Evolutionary conservation across 2,329 filamentous ascomycete genomes (phyloP).

Genomic region (Colletotrichum kahawae): DNA sequence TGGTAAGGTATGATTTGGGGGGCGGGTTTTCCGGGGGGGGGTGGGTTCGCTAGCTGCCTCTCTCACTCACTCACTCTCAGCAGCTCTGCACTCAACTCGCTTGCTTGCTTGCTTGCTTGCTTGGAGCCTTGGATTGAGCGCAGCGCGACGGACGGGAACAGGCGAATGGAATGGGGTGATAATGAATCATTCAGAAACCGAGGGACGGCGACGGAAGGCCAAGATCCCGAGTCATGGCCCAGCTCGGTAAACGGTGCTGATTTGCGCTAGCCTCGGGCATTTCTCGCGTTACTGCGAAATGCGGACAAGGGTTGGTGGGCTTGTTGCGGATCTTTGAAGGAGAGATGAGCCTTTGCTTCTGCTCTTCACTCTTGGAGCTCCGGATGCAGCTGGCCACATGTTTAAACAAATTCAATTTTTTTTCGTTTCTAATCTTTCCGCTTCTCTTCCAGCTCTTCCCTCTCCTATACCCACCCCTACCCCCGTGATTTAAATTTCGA

Average conservation of each 20-base stretch:
- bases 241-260: neutral
- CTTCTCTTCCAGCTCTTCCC: neutral
- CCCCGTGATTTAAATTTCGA: neutral
- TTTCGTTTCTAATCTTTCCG: neutral
- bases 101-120: neutral
- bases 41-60: neutral
- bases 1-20: neutral
- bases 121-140: neutral
- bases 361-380: neutral
- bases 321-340: neutral
- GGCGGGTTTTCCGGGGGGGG: neutral
- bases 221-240: constrained; percentile 17
- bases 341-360: neutral
- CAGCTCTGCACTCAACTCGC: neutral
- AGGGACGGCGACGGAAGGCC: neutral
- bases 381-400: neutral
- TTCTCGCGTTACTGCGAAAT: neutral
- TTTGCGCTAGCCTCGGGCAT: constrained; percentile 11
- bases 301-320: neutral
- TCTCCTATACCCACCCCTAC: neutral
- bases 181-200: constrained; percentile 18
- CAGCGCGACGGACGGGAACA: neutral
- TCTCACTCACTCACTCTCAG: neutral
- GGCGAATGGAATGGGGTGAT: constrained; percentile 11
- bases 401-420: neutral